Evolutionary conservation across 2,329 filamentous ascomycete species (phyloP), one percentile per base, ranked within the genome.

Genomic region (Triangularia verruculosa): DNA sequence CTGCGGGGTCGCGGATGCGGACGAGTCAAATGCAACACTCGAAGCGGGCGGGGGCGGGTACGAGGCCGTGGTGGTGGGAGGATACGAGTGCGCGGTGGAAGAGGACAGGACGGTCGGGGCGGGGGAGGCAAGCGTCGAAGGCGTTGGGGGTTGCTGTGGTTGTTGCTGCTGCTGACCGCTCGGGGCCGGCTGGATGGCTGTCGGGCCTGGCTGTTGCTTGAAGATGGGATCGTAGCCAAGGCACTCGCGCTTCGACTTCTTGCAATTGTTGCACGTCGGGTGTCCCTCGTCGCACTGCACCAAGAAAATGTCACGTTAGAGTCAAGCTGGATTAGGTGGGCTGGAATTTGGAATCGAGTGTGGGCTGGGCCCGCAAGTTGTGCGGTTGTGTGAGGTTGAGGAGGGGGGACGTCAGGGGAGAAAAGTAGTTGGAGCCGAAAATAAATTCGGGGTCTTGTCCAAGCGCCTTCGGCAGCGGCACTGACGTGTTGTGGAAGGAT

Each of bases 241-340:
- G 73, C 91, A 95, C 72, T 94, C 91, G 73, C 91, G 90, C 78
- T 94, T 95, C 70, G 90, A 93, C 77, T 95, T 95, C 74, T 89
- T 89, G 79, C 91, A 95, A 74, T 95, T 92, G 79, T 92, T 89
- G 82, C 95, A 99, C 65, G 89, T 88, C 22, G 95, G 95, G 77
- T 97, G 93, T 66, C 87, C 88, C 82, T 99, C 95, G 85, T 98
- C 95, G 80, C 95, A 99, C 95, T 97, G 69, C 66, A 32, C 13
- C 25, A 66, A n/a, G 70, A 72, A 56, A 25, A 59, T 30, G 52
- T 1, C 8, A 61, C 15, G 60, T 54, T 54, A 64, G 57, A 63
- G 12, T 24, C 22, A 15, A 47, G 34, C 17, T 17, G 51, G 22
- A 27, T 60, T 62, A 56, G 24, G 27, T 51, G n/a, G n/a, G n/a